Percentiles rank a stretch among this genome's conserved stretches.
phyloP scores from a whole-genome alignment of 768 basidiomycete species.

The Xerocomellus intermedius region DNA sequence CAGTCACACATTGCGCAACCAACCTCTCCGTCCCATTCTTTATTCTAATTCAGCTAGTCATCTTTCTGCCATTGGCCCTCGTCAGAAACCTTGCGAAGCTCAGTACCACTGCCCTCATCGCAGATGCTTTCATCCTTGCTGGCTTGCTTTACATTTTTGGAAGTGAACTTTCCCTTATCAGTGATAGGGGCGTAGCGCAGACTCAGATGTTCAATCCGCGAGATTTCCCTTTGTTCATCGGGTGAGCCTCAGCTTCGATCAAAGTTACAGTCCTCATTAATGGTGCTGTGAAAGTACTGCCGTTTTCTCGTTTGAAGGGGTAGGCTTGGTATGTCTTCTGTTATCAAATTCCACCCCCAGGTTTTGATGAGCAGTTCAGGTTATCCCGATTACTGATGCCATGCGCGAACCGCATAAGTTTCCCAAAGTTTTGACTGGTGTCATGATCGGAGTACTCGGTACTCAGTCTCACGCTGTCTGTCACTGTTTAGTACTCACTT shows the following conservation, averaged over 20 bases:
- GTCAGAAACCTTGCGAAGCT: conserved; percentile 94
- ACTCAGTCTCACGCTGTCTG: conserved; percentile 19
- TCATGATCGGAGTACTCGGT: conserved; percentile 86
- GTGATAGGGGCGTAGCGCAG: conserved; percentile 67
- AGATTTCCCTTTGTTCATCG: conserved; percentile 90
- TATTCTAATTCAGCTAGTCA: conserved; percentile 77
- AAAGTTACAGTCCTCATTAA: background rate
- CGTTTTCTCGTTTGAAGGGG: conserved; percentile 97
- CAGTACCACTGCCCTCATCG: conserved; percentile 86
- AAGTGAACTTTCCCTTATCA: conserved; percentile 76
- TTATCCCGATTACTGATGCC: conserved; percentile 95
- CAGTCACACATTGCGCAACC: conserved; percentile 71
- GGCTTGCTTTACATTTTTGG: conserved; percentile 85
- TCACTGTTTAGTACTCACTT: conserved; percentile 4
- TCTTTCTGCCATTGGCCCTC: conserved; percentile 89
- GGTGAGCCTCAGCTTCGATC: conserved; percentile 46
- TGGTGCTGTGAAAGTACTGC: conserved; percentile 63
- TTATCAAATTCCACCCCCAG: background rate
- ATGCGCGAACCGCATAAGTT: conserved; percentile 96
- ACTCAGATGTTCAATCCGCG: conserved; percentile 84
- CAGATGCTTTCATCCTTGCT: conserved; percentile 92
- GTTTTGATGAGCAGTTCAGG: conserved; percentile 35
- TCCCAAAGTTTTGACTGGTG: conserved; percentile 81
- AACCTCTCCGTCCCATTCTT: conserved; percentile 71
- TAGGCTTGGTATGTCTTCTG: conserved; percentile 67